Conservation (phyloP, 179 eudicot species). For the Sideroxylon spinosum region DNA sequence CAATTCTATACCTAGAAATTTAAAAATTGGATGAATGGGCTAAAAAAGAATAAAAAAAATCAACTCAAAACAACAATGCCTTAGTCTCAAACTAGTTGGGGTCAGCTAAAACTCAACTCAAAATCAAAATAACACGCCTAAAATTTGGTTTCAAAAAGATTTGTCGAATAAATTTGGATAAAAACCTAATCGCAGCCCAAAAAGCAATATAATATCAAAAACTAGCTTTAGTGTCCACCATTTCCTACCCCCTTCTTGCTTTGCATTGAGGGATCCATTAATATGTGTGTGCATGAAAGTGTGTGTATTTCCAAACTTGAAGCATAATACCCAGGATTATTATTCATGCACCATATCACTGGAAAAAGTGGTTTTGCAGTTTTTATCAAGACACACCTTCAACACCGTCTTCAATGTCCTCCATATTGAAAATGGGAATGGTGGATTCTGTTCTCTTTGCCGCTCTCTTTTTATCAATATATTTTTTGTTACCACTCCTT, state of each 20-base stretch:
- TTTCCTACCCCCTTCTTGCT: not conserved
- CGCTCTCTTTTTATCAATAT: slow-evolving; percentile 48
- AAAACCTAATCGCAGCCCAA: not conserved
- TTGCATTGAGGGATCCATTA: not conserved
- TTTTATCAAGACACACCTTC: slow-evolving; percentile 35
- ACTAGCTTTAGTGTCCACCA: not conserved
- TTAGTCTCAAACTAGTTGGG: no score
- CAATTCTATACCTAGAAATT: not conserved
- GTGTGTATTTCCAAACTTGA: not conserved
- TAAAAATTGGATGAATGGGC: not conserved
- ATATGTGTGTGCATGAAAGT: not conserved
- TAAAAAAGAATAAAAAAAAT: no score
- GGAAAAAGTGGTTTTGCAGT: not conserved
- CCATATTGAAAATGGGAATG: slow-evolving; percentile 53
- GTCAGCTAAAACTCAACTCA: not conserved
- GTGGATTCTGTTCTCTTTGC: slow-evolving; percentile 48
- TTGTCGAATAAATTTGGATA: not conserved
- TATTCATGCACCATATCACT: not conserved
- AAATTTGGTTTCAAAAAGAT: not conserved
- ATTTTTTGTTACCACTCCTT: slow-evolving; percentile 42
- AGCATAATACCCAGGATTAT: not conserved
- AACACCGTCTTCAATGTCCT: slow-evolving; percentile 59
- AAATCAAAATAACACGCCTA: not conserved
- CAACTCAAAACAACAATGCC: no score
- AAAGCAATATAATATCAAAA: not conserved